These are phyloP conservation scores for Fraxinus velutina DNA, from an alignment of 305 asterid species.

Conservation along the genomic window DNA sequence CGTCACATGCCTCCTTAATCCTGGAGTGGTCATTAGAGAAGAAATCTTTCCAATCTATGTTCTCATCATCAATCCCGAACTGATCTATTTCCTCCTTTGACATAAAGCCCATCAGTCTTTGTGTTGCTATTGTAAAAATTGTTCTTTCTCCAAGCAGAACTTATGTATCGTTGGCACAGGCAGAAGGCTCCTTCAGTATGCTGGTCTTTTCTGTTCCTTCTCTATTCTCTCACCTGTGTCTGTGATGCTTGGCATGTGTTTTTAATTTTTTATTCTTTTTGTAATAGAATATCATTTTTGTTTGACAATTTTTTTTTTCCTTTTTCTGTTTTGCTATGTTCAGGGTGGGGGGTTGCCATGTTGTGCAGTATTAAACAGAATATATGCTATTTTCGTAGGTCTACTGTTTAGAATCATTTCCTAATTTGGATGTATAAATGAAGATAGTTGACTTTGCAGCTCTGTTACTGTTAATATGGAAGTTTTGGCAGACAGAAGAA, in stretches of 20 bases:
- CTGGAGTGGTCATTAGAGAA: slow-evolving; percentile 79
- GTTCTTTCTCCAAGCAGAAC: not conserved
- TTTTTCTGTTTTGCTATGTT: slow-evolving; percentile 5
- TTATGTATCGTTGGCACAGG: not conserved
- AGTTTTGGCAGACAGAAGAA: not conserved
- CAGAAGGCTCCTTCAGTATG: not conserved
- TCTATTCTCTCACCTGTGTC: slow-evolving; percentile 35
- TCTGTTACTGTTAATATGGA: not conserved
- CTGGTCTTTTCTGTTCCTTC: not conserved
- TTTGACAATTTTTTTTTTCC: not conserved
- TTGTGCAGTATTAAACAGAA: not conserved
- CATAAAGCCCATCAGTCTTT: slow-evolving; percentile 57
- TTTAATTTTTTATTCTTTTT: no score
- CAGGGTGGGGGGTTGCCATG: not conserved
- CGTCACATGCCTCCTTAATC: slow-evolving; percentile 83
- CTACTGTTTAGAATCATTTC: not conserved
- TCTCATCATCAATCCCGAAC: slow-evolving; percentile 78
- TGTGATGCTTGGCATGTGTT: slow-evolving; percentile 39
- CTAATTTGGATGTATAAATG: not conserved
- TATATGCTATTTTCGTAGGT: not conserved
- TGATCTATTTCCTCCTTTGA: slow-evolving; percentile 61
- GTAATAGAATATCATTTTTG: not conserved
- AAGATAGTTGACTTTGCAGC: not conserved
- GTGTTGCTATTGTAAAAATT: slow-evolving; percentile 46
- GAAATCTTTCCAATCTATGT: slow-evolving; percentile 83